Conservation (phyloP, 331 rosid genomes). For the Rhamnella rubrinervis region DNA sequence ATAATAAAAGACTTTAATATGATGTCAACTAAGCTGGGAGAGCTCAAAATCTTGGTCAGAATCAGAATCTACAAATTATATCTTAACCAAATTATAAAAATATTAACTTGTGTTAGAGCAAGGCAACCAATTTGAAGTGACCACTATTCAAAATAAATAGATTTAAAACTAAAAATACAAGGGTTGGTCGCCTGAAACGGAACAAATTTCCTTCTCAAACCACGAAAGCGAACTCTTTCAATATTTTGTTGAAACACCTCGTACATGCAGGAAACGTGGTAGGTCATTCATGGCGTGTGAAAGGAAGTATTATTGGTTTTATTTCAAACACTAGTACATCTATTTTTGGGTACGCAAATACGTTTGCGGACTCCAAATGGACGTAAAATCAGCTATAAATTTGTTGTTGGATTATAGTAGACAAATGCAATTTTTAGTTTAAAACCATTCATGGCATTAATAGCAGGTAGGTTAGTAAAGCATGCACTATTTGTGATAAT, state of each 20-base stretch:
- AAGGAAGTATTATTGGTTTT: constrained; percentile 2
- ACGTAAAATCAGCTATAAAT: background rate
- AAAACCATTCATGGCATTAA: constrained; percentile 19
- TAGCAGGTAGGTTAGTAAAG: constrained; percentile 20
- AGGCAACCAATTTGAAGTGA: no score
- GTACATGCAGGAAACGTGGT: constrained; percentile 48
- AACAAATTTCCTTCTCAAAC: background rate
- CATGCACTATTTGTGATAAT: background rate
- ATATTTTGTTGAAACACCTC: constrained; percentile 9
- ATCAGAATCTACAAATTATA: no score
- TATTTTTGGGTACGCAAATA: background rate
- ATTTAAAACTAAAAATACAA: no score
- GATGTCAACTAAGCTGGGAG: no score
- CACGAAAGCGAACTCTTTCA: no score
- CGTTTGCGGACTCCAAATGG: background rate
- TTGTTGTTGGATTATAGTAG: background rate
- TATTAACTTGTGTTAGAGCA: no score
- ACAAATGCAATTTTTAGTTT: background rate
- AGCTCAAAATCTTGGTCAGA: no score
- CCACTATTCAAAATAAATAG: no score
- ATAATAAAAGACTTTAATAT: no score
- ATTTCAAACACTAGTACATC: constrained; percentile 1
- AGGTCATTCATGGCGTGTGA: constrained; percentile 40
- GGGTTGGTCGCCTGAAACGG: background rate
- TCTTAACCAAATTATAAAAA: no score